phyloP scores from a whole-genome alignment of 768 basidiomycete species.

The Mycena filopes region DNA sequence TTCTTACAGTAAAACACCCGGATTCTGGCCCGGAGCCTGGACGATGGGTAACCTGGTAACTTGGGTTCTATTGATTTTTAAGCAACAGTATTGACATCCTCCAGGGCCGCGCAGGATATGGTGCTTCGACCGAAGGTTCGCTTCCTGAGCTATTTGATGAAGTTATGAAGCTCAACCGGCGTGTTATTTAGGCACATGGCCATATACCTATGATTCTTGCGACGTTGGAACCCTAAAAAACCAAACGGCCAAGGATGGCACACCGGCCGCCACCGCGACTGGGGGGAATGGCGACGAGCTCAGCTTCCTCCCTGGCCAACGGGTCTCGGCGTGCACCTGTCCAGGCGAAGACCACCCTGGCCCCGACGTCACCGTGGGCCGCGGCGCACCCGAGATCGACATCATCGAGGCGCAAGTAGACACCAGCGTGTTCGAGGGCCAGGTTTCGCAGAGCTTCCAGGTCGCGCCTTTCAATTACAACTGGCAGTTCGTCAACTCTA shows the following conservation, averaged over 20 bases:
- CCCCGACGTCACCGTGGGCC: conserved; percentile 71
- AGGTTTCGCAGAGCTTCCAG: conserved; percentile 87
- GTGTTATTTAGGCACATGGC: conserved; percentile 58
- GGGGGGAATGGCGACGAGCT: conserved; percentile 63
- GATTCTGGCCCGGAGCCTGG: conserved; percentile 91
- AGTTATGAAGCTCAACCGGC: too few relatives aligned
- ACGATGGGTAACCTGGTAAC: conserved; percentile 82
- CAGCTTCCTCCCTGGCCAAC: conserved; percentile 88
- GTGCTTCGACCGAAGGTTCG: conserved; percentile 85
- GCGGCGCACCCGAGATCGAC: conserved; percentile 94
- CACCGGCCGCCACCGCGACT: conserved; percentile 67
- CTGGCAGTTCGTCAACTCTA: conserved; percentile 68
- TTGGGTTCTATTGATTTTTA: conserved; percentile 36
- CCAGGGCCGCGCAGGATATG: conserved; percentile 89
- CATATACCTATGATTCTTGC: conserved; percentile 86
- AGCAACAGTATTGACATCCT: conserved; percentile 34
- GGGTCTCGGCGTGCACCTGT: conserved; percentile 90
- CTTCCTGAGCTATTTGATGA: too few relatives aligned
- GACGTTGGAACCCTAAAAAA: conserved; percentile 89
- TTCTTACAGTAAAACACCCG: too few relatives aligned
- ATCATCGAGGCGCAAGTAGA: conserved; percentile 88
- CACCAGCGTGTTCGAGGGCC: conserved; percentile 56
- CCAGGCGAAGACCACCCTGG: conserved; percentile 89
- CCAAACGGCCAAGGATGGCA: conserved; percentile 72
- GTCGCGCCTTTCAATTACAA: conserved; percentile 80